These are phyloP conservation scores for Chytriomyces confervae DNA, from an alignment of 192 early-diverging fungal species.

Conservation along the genomic window DNA sequence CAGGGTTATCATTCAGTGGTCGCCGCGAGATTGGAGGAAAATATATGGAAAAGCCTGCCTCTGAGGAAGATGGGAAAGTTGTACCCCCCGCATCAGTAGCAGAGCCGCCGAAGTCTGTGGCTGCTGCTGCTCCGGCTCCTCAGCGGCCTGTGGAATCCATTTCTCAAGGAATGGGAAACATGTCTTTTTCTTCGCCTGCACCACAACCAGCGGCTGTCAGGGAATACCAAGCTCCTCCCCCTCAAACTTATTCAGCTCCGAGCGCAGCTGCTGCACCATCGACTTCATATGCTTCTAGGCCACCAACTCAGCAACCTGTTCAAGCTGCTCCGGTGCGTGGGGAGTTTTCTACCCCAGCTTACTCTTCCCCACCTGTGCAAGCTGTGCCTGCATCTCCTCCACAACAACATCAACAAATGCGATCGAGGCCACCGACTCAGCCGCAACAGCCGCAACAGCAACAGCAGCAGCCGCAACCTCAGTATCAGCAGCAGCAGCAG, in stretches of 20 bases:
- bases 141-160: neutral
- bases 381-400: constrained; percentile 1
- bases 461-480: neutral
- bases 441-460: neutral
- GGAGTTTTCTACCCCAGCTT: neutral
- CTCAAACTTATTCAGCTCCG: neutral
- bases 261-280: neutral
- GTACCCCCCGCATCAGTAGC: neutral
- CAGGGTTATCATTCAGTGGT: constrained; percentile 23
- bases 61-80: neutral
- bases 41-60: constrained; percentile 26
- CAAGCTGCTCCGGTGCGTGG: neutral
- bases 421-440: neutral
- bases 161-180: neutral
- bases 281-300: too few species aligned
- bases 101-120: neutral
- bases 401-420: neutral
- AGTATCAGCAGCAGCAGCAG: neutral
- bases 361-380: neutral
- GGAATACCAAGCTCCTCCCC: neutral
- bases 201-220: neutral
- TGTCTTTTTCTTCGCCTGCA: neutral
- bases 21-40: constrained; percentile 45
- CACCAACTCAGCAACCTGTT: neutral
- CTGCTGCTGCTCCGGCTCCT: neutral